Conservation (phyloP, 1,284 basidiomycete species). For the Mycena sp. region DNA sequence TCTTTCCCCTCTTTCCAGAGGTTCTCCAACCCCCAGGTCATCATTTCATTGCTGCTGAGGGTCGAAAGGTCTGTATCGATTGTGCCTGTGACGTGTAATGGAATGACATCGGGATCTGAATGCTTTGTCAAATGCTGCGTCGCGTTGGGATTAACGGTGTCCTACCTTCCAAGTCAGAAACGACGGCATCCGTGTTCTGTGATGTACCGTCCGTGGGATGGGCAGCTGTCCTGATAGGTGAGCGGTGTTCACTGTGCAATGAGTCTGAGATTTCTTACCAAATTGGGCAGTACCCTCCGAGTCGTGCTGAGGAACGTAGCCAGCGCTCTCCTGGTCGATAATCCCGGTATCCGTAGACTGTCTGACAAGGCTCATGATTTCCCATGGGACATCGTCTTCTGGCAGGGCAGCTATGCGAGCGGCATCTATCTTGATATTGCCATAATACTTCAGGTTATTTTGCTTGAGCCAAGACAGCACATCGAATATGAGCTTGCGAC, state of each 20-base stretch:
- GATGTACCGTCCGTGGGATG: no score
- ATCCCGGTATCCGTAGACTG: conserved; percentile 36
- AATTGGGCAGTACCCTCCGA: background rate
- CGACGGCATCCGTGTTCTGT: no score
- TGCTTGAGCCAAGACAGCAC: conserved; percentile 46
- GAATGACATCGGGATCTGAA: conserved; percentile 26
- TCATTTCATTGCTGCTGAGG: conserved; percentile 18
- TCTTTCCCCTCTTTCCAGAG: conserved; percentile 27
- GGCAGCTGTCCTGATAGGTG: no score
- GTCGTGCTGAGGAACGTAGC: conserved; percentile 8
- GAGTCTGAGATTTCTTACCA: no score
- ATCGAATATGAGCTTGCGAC: conserved; percentile 28
- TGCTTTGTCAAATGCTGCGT: no score
- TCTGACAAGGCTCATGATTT: conserved; percentile 34
- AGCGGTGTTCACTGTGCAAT: no score
- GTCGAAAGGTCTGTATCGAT: conserved; percentile 30
- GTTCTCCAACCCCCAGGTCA: conserved; percentile 25
- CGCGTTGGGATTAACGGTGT: background rate
- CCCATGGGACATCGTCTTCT: conserved; percentile 43
- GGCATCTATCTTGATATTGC: conserved; percentile 39
- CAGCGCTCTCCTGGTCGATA: conserved; percentile 7
- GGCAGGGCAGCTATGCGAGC: conserved; percentile 37
- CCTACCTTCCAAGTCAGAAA: background rate
- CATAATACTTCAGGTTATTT: conserved; percentile 45
- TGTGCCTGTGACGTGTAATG: conserved; percentile 30